Conservation (phyloP, 495 filamentous ascomycete genomes). For the Aspergillus diversus region DNA sequence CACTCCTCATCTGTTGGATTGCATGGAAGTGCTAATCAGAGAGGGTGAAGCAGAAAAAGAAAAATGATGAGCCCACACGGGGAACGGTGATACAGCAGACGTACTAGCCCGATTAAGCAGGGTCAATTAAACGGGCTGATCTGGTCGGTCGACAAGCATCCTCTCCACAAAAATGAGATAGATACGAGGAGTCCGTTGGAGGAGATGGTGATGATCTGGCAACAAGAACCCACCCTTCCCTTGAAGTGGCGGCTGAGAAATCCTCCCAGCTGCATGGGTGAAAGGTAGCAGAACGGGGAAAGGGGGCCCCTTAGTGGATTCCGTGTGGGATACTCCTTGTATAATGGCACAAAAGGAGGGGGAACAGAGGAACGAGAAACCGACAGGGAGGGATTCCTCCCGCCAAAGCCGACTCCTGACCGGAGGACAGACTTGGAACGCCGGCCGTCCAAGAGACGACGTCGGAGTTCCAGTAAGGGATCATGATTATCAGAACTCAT, state of each 20-base stretch:
- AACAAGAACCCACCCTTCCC: neutral
- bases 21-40: neutral
- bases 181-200: constrained; percentile 3
- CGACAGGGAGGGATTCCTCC: constrained; percentile 3
- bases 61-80: constrained; percentile 13
- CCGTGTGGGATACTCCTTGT: neutral
- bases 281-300: neutral
- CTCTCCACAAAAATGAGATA: constrained; percentile 8
- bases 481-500: no score
- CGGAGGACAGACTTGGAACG: neutral
- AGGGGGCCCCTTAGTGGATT: neutral
- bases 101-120: neutral
- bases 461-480: no score
- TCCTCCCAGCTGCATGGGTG: neutral
- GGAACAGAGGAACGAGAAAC: neutral
- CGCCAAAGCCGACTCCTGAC: constrained; percentile 7
- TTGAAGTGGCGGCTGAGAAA: neutral
- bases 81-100: constrained; percentile 10
- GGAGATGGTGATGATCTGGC: constrained; percentile 5
- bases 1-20: neutral
- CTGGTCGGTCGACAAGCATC: neutral
- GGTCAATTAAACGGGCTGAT: neutral
- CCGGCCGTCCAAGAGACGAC: neutral
- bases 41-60: constrained; percentile 8
- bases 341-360: neutral